Conservation (phyloP, 2,329 filamentous ascomycete species). For the Cladosporium phlei region DNA sequence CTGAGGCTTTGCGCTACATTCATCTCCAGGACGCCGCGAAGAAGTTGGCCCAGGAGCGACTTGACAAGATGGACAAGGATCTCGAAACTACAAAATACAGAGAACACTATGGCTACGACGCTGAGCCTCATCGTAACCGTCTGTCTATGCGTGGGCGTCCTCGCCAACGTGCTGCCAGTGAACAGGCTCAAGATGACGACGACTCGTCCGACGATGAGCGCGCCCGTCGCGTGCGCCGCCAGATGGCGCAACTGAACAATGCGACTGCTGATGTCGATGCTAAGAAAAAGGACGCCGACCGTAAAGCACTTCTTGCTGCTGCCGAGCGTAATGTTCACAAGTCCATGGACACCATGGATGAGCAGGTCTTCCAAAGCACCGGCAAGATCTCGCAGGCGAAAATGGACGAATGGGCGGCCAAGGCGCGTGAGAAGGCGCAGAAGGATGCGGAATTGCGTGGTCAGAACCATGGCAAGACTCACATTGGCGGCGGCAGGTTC, state of each 20-base stretch:
- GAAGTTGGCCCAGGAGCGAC: conserved; percentile 74
- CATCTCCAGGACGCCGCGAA: conserved; percentile 83
- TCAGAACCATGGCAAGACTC: conserved; percentile 53
- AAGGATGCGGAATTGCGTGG: conserved; percentile 59
- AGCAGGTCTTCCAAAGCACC: conserved; percentile 70
- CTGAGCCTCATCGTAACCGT: conserved; percentile 42
- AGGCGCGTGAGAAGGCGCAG: conserved; percentile 65
- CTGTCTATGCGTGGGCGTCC: conserved; percentile 52
- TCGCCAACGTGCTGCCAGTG: conserved; percentile 62
- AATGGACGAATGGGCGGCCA: conserved; percentile 72
- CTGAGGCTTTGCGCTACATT: conserved; percentile 48
- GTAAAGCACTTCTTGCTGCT: conserved; percentile 67
- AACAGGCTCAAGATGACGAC: conserved; percentile 43
- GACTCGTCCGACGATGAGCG: conserved; percentile 57
- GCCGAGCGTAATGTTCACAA: conserved; percentile 84
- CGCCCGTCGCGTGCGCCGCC: conserved; percentile 66
- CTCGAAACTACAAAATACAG: conserved; percentile 59
- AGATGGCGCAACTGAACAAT: conserved; percentile 74
- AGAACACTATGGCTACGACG: conserved; percentile 69
- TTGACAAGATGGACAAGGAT: conserved; percentile 74
- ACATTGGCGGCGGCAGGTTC: conserved; percentile 76
- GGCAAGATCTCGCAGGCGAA: conserved; percentile 66
- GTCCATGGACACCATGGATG: conserved; percentile 73
- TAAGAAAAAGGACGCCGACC: conserved; percentile 69
- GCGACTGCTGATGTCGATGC: conserved; percentile 64